A percentile compares a stretch with the other conserved stretches of the same genome.
Evolutionary conservation across 768 basidiomycete species (phyloP).

Genomic region (Termitomyces sp.): DNA sequence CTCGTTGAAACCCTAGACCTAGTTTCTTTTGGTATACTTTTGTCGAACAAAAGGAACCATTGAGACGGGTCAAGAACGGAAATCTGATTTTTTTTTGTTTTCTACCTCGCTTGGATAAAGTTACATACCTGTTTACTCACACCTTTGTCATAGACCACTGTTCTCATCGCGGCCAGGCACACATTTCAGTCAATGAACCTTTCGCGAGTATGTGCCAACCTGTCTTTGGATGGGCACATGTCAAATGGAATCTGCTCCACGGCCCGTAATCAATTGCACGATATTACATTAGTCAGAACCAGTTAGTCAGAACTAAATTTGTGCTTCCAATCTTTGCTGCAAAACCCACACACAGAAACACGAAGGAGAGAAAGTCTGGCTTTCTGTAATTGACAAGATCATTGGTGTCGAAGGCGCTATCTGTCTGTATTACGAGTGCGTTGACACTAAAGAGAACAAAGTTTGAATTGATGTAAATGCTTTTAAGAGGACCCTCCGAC

Average conservation of each 20-base stretch:
- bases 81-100: constrained; percentile 43
- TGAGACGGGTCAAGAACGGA: constrained; percentile 52
- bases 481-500: neutral
- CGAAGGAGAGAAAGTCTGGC: neutral
- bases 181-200: neutral
- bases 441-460: no score
- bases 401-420: neutral
- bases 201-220: neutral
- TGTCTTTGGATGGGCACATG: neutral
- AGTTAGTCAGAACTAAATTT: neutral
- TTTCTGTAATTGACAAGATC: neutral
- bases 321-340: neutral
- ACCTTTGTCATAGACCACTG: neutral
- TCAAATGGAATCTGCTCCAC: neutral
- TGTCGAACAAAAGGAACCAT: constrained; percentile 40
- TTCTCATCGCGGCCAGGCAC: neutral
- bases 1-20: constrained; percentile 39
- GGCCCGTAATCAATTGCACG: neutral
- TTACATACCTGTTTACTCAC: neutral
- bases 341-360: neutral
- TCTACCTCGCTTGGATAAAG: neutral
- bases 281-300: neutral
- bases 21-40: constrained; percentile 39
- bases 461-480: no score
- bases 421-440: neutral